phyloP scores from a whole-genome alignment of 164 flowering plant species.

The Chimonanthus praecox region DNA sequence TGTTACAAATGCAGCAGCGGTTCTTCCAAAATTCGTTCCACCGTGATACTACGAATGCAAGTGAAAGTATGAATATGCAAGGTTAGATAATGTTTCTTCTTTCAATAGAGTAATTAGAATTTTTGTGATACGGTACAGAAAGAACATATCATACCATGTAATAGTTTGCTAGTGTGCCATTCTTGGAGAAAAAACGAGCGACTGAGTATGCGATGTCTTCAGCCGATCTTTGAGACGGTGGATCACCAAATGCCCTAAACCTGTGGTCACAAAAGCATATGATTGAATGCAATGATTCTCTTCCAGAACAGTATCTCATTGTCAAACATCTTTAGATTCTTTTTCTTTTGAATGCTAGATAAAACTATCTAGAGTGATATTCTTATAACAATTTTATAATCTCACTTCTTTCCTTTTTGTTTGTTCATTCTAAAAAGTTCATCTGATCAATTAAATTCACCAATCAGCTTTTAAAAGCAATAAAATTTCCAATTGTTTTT shows the following conservation, averaged over 20 bases:
- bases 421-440: neutral
- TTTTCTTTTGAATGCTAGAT: neutral
- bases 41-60: conserved; percentile 53
- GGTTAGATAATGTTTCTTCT: neutral
- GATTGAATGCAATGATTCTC: neutral
- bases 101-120: too few species aligned
- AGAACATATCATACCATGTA: conserved; percentile 58
- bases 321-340: neutral
- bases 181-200: conserved; percentile 79
- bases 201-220: conserved; percentile 81
- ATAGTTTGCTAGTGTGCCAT: conserved; percentile 69
- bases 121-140: neutral
- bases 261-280: conserved; percentile 26
- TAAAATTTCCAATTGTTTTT: too few species aligned
- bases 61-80: neutral
- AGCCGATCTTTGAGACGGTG: conserved; percentile 85
- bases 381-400: neutral
- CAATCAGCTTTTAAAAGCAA: too few species aligned
- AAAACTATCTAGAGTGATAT: too few species aligned
- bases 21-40: conserved; percentile 76
- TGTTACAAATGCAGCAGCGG: conserved; percentile 49
- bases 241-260: conserved; percentile 80
- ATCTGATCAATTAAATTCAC: neutral
- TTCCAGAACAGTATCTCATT: neutral
- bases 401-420: neutral